Evolutionary conservation across 2,329 filamentous ascomycete species (phyloP).

Genomic region (Macrophomina pseudophaseolina): DNA sequence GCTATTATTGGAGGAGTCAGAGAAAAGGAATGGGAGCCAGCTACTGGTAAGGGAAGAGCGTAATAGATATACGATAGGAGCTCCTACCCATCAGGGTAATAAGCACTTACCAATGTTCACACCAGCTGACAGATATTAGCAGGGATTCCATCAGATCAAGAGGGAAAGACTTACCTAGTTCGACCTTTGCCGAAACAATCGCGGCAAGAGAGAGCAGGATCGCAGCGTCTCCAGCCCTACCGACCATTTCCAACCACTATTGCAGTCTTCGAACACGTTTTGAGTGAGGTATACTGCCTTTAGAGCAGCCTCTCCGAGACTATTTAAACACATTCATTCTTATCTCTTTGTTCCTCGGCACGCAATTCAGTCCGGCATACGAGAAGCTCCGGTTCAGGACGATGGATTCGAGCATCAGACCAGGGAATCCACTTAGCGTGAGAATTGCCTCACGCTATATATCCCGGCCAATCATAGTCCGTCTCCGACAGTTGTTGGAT

Average conservation of each 20-base stretch:
- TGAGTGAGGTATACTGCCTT: background rate
- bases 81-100: background rate
- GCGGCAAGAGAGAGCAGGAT: background rate
- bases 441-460: too few species aligned
- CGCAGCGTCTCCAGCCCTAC: background rate
- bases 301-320: too few species aligned
- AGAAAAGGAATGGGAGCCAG: too few species aligned
- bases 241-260: background rate
- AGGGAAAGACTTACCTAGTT: background rate
- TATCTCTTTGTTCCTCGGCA: background rate
- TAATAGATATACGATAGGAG: background rate
- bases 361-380: background rate
- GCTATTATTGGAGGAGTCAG: slow-evolving; percentile 33
- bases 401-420: background rate
- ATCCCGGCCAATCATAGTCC: background rate
- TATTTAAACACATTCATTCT: background rate
- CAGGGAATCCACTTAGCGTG: background rate
- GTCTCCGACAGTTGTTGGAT: background rate
- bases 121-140: background rate
- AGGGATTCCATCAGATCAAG: background rate
- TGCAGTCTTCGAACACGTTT: background rate
- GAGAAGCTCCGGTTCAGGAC: background rate
- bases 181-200: background rate
- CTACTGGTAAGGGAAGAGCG: background rate
- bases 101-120: background rate